Evolutionary conservation across 805 yeast species (phyloP).

Genomic region (Yamadazyma olivae): DNA sequence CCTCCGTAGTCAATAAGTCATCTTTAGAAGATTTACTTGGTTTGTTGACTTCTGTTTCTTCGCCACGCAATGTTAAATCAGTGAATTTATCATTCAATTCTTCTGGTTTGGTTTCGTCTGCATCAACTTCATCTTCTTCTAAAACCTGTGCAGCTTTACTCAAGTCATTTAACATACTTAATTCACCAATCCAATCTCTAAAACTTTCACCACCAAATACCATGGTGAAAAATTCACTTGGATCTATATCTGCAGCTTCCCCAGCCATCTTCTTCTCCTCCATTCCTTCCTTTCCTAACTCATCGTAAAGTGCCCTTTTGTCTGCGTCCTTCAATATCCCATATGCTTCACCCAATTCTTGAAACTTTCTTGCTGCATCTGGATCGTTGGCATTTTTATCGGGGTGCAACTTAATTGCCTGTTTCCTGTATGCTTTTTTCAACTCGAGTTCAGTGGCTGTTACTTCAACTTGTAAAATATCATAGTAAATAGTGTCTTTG

Average conservation of each 20-base stretch:
- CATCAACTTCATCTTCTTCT: constrained; percentile 31
- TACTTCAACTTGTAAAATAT: constrained; percentile 62
- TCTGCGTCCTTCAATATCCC: constrained; percentile 75
- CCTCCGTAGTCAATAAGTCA: constrained; percentile 5
- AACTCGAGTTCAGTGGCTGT: constrained; percentile 78
- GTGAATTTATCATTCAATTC: constrained; percentile 9
- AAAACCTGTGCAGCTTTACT: constrained; percentile 55
- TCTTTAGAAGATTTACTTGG: not conserved
- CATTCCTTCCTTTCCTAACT: constrained; percentile 59
- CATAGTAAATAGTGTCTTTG: constrained; percentile 85
- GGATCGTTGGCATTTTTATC: constrained; percentile 97
- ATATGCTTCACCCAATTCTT: constrained; percentile 64
- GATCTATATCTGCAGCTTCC: constrained; percentile 71
- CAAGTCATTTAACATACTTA: constrained; percentile 69
- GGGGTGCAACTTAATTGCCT: constrained; percentile 89
- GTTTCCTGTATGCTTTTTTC: constrained; percentile 89
- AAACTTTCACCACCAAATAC: constrained; percentile 86
- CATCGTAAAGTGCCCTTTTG: constrained; percentile 72
- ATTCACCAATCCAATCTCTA: constrained; percentile 81
- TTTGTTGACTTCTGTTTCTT: constrained; percentile 2
- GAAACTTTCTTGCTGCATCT: constrained; percentile 82
- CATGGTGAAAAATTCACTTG: constrained; percentile 75
- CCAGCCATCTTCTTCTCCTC: constrained; percentile 62
- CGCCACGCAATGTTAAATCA: constrained; percentile 13
- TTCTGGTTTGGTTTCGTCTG: constrained; percentile 3